Percentiles rank a stretch among this genome's conserved stretches.
Conservation (phyloP, 2,329 filamentous ascomycete genomes). For the Colletotrichum tanaceti region DNA sequence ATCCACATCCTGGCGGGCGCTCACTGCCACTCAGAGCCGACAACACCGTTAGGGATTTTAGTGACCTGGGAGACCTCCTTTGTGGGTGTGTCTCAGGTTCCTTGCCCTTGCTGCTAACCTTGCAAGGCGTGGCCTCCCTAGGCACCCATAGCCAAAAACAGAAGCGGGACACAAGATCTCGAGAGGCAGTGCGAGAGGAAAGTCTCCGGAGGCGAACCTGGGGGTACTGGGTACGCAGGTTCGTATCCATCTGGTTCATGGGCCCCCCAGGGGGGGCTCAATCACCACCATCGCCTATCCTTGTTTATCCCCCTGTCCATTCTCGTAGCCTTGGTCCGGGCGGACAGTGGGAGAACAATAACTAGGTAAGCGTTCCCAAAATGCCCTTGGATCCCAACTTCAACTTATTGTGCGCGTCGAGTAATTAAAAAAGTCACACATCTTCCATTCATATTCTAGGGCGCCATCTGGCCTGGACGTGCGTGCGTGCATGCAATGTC, state of each 20-base stretch:
- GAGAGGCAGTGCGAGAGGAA: constrained; percentile 34
- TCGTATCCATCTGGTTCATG: constrained; percentile 25
- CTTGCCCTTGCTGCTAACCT: constrained; percentile 37
- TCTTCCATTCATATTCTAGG: background rate
- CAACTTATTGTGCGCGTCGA: constrained; percentile 11
- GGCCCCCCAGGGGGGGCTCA: constrained; percentile 4
- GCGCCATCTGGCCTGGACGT: background rate
- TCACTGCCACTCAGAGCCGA: constrained; percentile 37
- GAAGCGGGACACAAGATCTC: constrained; percentile 4
- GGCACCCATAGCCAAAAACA: constrained; percentile 30
- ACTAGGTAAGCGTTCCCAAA: constrained; percentile 20
- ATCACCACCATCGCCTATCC: constrained; percentile 19
- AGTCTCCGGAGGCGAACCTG: constrained; percentile 37
- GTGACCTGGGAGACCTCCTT: constrained; percentile 17
- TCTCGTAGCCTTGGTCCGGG: constrained; percentile 27
- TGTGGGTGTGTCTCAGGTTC: constrained; percentile 37
- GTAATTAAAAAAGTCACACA: constrained; percentile 29
- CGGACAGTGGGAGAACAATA: background rate
- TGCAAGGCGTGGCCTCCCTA: constrained; percentile 38
- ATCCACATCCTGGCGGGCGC: constrained; percentile 33
- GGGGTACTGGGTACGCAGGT: constrained; percentile 22
- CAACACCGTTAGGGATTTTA: constrained; percentile 29
- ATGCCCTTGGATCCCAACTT: constrained; percentile 7
- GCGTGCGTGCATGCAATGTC: background rate
- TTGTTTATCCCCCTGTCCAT: constrained; percentile 10